These are phyloP conservation scores for Diaporthe sp. DNA, from an alignment of 2,329 filamentous ascomycete genomes.

Conservation along the genomic window DNA sequence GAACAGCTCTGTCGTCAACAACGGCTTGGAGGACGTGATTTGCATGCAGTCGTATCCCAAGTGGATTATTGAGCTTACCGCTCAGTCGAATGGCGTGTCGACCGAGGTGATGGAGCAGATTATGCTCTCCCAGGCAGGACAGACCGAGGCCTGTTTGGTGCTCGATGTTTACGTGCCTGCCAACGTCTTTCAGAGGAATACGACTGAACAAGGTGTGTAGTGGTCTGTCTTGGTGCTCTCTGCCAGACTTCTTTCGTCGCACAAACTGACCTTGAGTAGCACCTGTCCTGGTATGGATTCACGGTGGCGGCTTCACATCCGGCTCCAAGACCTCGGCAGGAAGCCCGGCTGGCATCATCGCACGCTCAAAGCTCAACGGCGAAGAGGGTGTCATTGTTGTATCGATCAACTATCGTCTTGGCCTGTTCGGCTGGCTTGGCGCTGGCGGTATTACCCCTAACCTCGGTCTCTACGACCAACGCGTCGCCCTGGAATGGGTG, in stretches of 20 bases:
- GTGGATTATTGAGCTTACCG: slow-evolving; percentile 46
- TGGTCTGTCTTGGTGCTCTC: neutral
- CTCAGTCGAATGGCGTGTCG: slow-evolving; percentile 34
- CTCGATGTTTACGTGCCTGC: slow-evolving; percentile 64
- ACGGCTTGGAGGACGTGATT: slow-evolving; percentile 37
- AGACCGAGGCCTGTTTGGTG: slow-evolving; percentile 63
- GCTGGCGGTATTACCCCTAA: slow-evolving; percentile 56
- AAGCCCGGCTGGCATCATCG: slow-evolving; percentile 36
- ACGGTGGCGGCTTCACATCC: slow-evolving; percentile 61
- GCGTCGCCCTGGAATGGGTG: slow-evolving; percentile 59
- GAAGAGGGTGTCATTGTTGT: slow-evolving; percentile 60
- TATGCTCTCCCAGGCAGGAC: slow-evolving; percentile 43
- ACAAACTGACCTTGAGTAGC: slow-evolving; percentile 54
- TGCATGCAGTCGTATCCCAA: slow-evolving; percentile 51
- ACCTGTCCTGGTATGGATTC: slow-evolving; percentile 61
- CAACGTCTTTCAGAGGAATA: slow-evolving; percentile 46
- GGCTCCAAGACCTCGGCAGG: slow-evolving; percentile 55
- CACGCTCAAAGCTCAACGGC: slow-evolving; percentile 27
- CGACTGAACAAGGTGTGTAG: slow-evolving; percentile 15
- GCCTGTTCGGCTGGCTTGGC: slow-evolving; percentile 62
- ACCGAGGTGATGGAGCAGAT: slow-evolving; percentile 37
- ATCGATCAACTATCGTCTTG: slow-evolving; percentile 63
- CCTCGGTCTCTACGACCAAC: slow-evolving; percentile 55
- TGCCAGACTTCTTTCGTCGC: slow-evolving; percentile 45
- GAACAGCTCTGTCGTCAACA: slow-evolving; percentile 47